Evolutionary conservation across 108 stramenopile species (phyloP).

Genomic region (Mayamaea pseudoterrestris): DNA sequence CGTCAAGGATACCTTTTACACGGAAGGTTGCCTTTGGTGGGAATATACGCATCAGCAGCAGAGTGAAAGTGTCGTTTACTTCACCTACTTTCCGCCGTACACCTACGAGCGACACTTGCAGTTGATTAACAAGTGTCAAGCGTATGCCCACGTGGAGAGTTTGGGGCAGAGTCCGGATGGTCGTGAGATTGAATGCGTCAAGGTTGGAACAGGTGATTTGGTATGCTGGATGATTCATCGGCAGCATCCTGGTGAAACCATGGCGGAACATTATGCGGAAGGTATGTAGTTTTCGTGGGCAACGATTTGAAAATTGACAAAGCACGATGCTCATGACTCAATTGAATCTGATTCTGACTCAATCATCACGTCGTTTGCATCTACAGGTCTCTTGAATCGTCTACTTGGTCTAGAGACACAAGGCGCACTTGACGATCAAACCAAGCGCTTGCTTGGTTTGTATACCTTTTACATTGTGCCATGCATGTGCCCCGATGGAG

Average conservation of each 20-base stretch:
- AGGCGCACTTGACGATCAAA: constrained; percentile 13
- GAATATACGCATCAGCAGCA: constrained; percentile 13
- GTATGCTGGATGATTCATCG: constrained; percentile 72
- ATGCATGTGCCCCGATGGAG: constrained; percentile 81
- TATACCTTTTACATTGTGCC: constrained; percentile 82
- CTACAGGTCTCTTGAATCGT: constrained; percentile 47
- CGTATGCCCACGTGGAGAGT: constrained; percentile 10
- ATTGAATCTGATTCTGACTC: neutral
- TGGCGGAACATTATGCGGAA: constrained; percentile 43
- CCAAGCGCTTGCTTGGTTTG: constrained; percentile 20
- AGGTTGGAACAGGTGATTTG: constrained; percentile 40
- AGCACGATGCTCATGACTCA: neutral
- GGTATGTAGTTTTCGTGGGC: too few species aligned
- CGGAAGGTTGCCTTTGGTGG: constrained; percentile 40
- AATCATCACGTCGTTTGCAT: constrained; percentile 49
- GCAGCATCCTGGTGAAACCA: constrained; percentile 74
- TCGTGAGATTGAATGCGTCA: constrained; percentile 63
- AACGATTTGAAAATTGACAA: neutral
- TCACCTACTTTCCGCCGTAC: constrained; percentile 48
- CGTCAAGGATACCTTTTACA: constrained; percentile 20
- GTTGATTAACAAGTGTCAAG: constrained; percentile 26
- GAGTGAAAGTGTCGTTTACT: constrained; percentile 32
- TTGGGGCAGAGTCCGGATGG: constrained; percentile 57
- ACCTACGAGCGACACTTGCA: constrained; percentile 45
- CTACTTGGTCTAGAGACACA: constrained; percentile 25